Percentiles rank a stretch among this genome's conserved stretches.
Evolutionary conservation across 306 rosid genomes (phyloP).

Genomic region (Alnus glutinosa): DNA sequence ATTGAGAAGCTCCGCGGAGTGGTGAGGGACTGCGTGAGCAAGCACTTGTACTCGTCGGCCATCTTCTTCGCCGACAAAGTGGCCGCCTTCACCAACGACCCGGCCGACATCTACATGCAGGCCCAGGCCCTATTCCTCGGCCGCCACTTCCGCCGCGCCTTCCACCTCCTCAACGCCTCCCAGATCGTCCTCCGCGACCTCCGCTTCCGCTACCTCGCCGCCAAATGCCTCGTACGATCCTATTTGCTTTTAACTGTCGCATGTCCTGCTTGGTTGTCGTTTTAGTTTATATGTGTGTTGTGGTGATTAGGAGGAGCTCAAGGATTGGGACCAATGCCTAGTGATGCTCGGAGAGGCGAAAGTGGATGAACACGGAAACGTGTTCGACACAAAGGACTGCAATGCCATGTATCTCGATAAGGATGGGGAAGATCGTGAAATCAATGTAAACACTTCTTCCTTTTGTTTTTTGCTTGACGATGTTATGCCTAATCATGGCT

Average conservation of each 20-base stretch:
- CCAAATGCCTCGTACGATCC: conserved; percentile 66
- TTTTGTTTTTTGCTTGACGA: neutral
- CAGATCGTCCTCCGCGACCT: conserved; percentile 86
- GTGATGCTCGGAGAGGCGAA: conserved; percentile 79
- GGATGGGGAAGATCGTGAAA: conserved; percentile 88
- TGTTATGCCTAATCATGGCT: conserved; percentile 7
- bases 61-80: conserved; percentile 96
- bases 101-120: conserved; percentile 95
- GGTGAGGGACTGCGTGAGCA: conserved; percentile 87
- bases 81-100: conserved; percentile 82
- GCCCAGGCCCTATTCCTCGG: conserved; percentile 96
- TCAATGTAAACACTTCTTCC: conserved; percentile 48
- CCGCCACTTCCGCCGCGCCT: conserved; percentile 92
- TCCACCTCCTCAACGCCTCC: conserved; percentile 92
- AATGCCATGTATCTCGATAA: conserved; percentile 83
- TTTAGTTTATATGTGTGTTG: neutral
- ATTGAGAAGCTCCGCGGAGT: conserved; percentile 93
- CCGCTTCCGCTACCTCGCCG: conserved; percentile 94
- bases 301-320: conserved; percentile 73
- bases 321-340: conserved; percentile 96
- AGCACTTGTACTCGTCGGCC: conserved; percentile 92
- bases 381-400: conserved; percentile 59
- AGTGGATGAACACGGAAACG: conserved; percentile 79
- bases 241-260: neutral
- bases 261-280: neutral